phyloP scores from a whole-genome alignment of 345 rosid species.

The Populus tremula region DNA sequence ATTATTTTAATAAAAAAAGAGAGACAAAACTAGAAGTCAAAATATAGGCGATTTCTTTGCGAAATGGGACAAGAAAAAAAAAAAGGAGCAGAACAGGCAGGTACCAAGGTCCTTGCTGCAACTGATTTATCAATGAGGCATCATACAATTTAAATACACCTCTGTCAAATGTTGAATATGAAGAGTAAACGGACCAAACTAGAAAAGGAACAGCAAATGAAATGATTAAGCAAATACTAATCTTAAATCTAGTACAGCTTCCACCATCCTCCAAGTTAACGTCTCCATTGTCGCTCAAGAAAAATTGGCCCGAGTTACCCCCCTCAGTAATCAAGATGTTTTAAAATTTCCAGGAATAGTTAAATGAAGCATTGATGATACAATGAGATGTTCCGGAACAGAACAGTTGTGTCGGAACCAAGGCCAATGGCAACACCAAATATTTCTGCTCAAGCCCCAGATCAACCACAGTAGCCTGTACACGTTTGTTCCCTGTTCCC shows the following conservation, averaged over 20 bases:
- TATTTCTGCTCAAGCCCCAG: background rate
- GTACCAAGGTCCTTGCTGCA: background rate
- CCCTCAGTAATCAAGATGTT: slow-evolving; percentile 7
- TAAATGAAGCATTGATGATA: background rate
- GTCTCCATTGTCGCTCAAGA: background rate
- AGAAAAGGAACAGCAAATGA: background rate
- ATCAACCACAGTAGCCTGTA: slow-evolving; percentile 4
- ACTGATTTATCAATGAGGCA: background rate
- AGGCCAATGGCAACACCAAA: background rate
- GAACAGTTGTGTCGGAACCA: background rate
- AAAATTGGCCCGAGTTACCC: background rate
- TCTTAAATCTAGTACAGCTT: background rate
- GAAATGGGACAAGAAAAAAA: background rate
- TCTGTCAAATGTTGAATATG: background rate
- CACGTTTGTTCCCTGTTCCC: background rate
- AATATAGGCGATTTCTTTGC: background rate
- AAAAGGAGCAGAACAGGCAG: background rate
- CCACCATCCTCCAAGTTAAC: background rate
- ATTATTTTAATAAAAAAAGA: too few relatives aligned
- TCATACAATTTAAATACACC: background rate
- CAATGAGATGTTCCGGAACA: background rate
- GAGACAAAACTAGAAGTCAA: background rate
- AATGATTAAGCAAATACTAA: background rate
- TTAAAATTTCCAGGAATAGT: background rate
- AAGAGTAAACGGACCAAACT: too few relatives aligned